Conservation (phyloP, 139 green algal genomes). For the Chlamydomonas eustigma region DNA sequence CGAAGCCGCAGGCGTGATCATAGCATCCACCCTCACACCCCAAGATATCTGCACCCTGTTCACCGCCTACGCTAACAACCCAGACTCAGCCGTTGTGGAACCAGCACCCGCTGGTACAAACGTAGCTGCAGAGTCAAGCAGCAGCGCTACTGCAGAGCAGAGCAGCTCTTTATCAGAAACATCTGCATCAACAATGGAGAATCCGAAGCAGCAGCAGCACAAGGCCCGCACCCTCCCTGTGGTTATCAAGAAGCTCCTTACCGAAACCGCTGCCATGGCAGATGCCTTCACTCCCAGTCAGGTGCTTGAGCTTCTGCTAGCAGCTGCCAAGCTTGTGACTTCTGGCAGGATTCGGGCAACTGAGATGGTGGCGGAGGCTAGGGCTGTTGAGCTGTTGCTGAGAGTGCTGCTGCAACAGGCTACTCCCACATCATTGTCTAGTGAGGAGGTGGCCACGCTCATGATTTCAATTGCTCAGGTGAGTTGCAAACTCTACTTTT, state of each 20-base stretch:
- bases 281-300: background rate
- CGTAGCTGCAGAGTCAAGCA: background rate
- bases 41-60: background rate
- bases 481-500: no score
- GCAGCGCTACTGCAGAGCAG: background rate
- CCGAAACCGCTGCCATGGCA: background rate
- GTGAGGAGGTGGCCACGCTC: background rate
- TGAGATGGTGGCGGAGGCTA: background rate
- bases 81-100: no score
- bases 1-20: background rate
- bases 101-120: background rate
- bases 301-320: background rate
- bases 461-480: background rate
- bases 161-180: no score
- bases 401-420: no score
- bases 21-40: background rate
- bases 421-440: background rate
- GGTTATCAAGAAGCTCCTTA: background rate
- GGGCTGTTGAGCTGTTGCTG: background rate
- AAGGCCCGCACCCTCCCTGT: background rate
- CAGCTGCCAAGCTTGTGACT: background rate
- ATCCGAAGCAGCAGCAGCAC: no score
- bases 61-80: background rate
- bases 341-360: background rate
- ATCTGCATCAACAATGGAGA: no score